Evolutionary conservation across 495 filamentous ascomycete genomes (phyloP).

Genomic region (Xylaria curta): DNA sequence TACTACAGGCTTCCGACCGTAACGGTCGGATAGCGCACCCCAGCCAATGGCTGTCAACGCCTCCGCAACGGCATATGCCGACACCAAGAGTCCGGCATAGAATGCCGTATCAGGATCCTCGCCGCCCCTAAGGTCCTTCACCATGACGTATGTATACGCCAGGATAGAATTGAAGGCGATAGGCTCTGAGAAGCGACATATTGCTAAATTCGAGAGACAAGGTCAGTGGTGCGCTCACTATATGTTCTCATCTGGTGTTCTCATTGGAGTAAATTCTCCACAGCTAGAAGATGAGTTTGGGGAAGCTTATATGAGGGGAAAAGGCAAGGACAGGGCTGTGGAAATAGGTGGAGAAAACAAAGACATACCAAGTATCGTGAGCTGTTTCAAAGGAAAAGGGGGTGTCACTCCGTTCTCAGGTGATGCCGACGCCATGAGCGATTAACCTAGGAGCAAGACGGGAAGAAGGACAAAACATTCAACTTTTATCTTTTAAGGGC

Average conservation of each 20-base stretch:
- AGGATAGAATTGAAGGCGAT: slow-evolving; percentile 98
- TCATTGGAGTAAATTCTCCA: not conserved
- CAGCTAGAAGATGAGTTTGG: not conserved
- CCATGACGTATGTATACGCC: slow-evolving; percentile 93
- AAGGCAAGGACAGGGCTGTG: not conserved
- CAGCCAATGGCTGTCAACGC: slow-evolving; percentile 81
- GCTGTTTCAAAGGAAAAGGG: slow-evolving; percentile 40
- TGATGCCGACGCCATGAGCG: slow-evolving; percentile 20
- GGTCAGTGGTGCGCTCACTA: not conserved
- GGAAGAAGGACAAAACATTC: not conserved
- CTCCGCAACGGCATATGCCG: slow-evolving; percentile 86
- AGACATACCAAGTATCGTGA: slow-evolving; percentile 44
- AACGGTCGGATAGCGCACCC: slow-evolving; percentile 81
- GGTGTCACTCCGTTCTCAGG: slow-evolving; percentile 17
- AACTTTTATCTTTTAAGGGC: not conserved
- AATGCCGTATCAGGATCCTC: slow-evolving; percentile 75
- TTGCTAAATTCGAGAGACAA: slow-evolving; percentile 54
- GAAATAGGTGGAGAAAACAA: not conserved
- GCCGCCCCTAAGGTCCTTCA: slow-evolving; percentile 74
- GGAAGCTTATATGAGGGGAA: not conserved
- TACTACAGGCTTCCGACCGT: slow-evolving; percentile 84
- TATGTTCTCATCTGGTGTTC: not conserved
- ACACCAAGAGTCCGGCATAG: slow-evolving; percentile 88
- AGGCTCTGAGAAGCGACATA: slow-evolving; percentile 89
- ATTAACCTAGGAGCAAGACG: not conserved